Percentiles rank a stretch among this genome's conserved stretches.
Evolutionary conservation across 2,329 filamentous ascomycete genomes (phyloP).

Genomic region (Botryosphaeria dothidea): DNA sequence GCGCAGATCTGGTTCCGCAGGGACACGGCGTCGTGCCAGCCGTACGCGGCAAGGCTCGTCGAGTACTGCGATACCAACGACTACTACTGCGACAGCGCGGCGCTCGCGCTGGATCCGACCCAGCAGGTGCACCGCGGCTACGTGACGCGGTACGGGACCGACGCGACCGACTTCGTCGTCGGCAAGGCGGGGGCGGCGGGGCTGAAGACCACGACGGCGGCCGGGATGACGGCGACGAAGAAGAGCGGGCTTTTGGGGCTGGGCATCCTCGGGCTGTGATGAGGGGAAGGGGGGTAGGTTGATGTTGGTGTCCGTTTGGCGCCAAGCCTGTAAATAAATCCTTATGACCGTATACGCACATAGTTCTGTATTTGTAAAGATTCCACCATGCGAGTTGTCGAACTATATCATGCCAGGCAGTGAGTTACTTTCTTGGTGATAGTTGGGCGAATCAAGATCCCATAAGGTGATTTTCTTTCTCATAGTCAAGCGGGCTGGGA

Average conservation of each 20-base stretch:
- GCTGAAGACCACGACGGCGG: not conserved
- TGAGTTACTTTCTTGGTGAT: too few relatives aligned
- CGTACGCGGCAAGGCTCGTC: not conserved
- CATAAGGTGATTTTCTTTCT: too few relatives aligned
- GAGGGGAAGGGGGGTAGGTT: too few relatives aligned
- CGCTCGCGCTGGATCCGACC: not conserved
- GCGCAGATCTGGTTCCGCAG: not conserved
- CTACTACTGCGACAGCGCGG: not conserved
- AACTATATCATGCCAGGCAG: too few relatives aligned
- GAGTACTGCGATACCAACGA: not conserved
- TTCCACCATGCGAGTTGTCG: too few relatives aligned
- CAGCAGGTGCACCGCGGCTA: not conserved
- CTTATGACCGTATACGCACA: too few relatives aligned
- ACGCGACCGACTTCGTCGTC: not conserved
- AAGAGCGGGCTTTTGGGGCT: not conserved
- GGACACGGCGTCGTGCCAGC: not conserved
- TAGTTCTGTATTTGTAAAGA: too few relatives aligned
- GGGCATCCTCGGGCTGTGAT: not conserved
- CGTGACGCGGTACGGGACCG: not conserved
- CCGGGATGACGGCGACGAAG: not conserved
- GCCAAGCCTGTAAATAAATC: too few relatives aligned
- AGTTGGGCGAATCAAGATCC: too few relatives aligned
- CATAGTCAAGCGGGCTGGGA: too few relatives aligned
- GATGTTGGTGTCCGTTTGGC: too few relatives aligned
- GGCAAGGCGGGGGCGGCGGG: not conserved